Evolutionary conservation across 176 grass and related monocot genomes (phyloP), one percentile per base, ranked within the genome.

Genomic region (Chrysopogon serrulatus): DNA sequence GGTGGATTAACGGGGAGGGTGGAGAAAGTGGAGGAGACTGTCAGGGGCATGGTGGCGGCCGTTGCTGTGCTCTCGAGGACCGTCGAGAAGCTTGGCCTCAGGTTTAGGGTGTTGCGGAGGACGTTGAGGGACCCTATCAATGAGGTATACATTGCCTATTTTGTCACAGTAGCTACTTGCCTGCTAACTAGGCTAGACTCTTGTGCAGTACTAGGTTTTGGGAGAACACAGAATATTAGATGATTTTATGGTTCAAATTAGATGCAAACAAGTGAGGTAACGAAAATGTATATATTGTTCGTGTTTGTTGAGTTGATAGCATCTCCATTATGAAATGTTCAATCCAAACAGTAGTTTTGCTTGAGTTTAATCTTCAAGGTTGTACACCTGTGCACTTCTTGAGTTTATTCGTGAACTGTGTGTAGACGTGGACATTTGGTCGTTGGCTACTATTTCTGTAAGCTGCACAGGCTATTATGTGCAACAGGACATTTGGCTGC

Each of bases 51-150:
- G 65, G 59, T 57, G 67, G 78, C 86, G 40, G 82, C 92, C 44
- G 54, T 90, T 45, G 64, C 77, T 15, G 48, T 95, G 73, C 87
- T 93, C 35, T 98, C 83, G 11, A 90, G 83, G 73, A 85, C 83
- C 6, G 87, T 95, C 3, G 96, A 93, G 89, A 98, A 92, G 81
- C 87, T 98, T 10, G 87, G 87, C 24, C 60, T 91, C 78, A 92
- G 80, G 67, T 92, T 98, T 90, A 89, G 89, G 77, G 86, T 93
- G 81, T 76, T 90, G 57, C 88, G 87, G 71, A 87, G 90, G 74
- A 74, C 84, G 34, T 35, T 97, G 73, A 83, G 85, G 79, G 91
- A 90, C 78, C 79, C 91, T 19, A 90, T 95, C 84, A 49, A 37
- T 59, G 87, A 93, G 89, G 96, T 98, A 90, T 59, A 9, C 0